Conservation (phyloP, 2,329 filamentous ascomycete species). For the Chaetomium sp. region DNA sequence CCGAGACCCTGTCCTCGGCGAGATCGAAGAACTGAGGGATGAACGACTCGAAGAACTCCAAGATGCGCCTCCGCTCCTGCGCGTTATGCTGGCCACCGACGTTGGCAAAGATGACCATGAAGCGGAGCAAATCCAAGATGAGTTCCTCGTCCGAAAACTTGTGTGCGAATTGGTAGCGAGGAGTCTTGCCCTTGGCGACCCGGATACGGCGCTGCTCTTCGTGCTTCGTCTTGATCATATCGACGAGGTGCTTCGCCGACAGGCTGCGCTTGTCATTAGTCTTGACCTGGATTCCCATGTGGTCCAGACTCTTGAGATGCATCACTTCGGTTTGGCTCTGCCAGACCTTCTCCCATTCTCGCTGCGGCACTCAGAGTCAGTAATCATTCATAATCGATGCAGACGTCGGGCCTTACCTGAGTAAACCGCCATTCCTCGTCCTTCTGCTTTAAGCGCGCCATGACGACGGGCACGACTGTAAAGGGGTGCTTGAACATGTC, state of each 20-base stretch:
- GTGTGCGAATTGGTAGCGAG: conserved; percentile 74
- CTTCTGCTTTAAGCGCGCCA: conserved; percentile 91
- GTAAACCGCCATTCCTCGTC: conserved; percentile 97
- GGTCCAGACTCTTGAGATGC: conserved; percentile 94
- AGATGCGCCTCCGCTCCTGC: conserved; percentile 72
- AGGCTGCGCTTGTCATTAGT: conserved; percentile 88
- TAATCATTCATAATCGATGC: neutral
- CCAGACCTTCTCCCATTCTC: conserved; percentile 99
- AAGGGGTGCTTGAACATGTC: conserved; percentile 85
- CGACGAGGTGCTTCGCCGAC: conserved; percentile 84
- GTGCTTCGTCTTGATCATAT: conserved; percentile 87
- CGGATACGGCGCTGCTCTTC: conserved; percentile 83
- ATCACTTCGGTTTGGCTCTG: conserved; percentile 91
- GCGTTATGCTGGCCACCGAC: conserved; percentile 71
- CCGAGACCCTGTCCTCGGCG: conserved; percentile 67
- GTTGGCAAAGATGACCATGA: conserved; percentile 66
- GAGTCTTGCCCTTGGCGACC: conserved; percentile 61
- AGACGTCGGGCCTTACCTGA: conserved; percentile 40
- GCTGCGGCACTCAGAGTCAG: conserved; percentile 46
- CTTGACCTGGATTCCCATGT: conserved; percentile 91
- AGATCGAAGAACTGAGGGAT: conserved; percentile 77
- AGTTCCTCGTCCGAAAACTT: conserved; percentile 72
- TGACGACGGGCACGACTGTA: conserved; percentile 82
- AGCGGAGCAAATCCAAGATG: conserved; percentile 62
- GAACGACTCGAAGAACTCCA: conserved; percentile 76